These are phyloP conservation scores for Quercus dentata DNA, from an alignment of 306 rosid genomes.

Conservation along the genomic window DNA sequence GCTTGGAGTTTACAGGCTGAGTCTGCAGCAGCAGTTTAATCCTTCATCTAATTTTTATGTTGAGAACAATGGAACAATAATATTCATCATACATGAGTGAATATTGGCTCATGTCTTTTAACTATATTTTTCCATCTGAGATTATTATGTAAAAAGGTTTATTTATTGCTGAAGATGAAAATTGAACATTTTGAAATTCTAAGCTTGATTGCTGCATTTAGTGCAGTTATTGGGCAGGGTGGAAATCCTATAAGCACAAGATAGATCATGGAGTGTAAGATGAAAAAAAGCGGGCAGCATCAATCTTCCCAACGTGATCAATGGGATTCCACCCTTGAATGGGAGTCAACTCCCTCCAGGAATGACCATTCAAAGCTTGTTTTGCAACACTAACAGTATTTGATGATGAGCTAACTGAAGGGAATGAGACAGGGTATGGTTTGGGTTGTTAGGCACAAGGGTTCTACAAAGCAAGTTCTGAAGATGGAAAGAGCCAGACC, in stretches of 20 bases:
- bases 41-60: background rate
- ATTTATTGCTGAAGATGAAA: background rate
- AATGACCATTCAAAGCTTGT: slow-evolving; percentile 53
- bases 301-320: slow-evolving; percentile 11
- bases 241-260: background rate
- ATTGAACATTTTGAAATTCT: background rate
- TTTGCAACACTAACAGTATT: slow-evolving; percentile 81
- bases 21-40: background rate
- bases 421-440: slow-evolving; percentile 71
- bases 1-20: background rate
- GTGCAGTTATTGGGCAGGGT: background rate
- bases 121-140: background rate
- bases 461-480: slow-evolving; percentile 64
- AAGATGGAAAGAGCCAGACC: slow-evolving; percentile 72
- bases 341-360: slow-evolving; percentile 55
- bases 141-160: background rate
- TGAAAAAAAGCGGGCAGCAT: background rate
- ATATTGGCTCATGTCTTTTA: background rate
- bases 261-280: too few relatives aligned
- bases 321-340: slow-evolving; percentile 45
- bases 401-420: slow-evolving; percentile 78
- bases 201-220: too few relatives aligned
- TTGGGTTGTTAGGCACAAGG: slow-evolving; percentile 83
- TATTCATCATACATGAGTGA: background rate
- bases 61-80: background rate